A percentile compares a stretch with the other conserved stretches of the same genome.
Evolutionary conservation across 306 rosid genomes (phyloP).

Genomic region (Ziziphus jujuba): DNA sequence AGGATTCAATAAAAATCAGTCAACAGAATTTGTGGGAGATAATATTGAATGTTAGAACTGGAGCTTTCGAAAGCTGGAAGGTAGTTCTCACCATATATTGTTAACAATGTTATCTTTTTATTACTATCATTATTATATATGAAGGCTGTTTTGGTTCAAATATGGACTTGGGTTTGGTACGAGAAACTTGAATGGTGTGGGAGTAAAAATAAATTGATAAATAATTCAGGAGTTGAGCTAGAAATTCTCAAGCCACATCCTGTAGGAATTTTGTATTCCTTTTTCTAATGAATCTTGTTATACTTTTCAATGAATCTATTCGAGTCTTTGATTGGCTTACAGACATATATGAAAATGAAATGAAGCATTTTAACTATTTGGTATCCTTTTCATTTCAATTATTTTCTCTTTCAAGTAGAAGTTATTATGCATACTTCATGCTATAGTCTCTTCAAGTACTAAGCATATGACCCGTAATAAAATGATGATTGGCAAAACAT

Average conservation of each 20-base stretch:
- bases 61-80: constrained; percentile 87
- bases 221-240: background rate
- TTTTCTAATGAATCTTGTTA: too few relatives aligned
- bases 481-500: background rate
- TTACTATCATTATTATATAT: background rate
- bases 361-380: too few relatives aligned
- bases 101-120: background rate
- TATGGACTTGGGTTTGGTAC: background rate
- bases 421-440: too few relatives aligned
- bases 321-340: too few relatives aligned
- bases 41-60: constrained; percentile 57
- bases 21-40: constrained; percentile 72
- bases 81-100: constrained; percentile 34
- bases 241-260: background rate
- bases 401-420: too few relatives aligned
- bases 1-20: constrained; percentile 54
- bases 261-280: background rate
- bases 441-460: background rate
- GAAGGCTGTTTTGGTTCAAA: background rate
- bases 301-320: too few relatives aligned
- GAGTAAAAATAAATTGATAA: too few relatives aligned
- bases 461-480: background rate
- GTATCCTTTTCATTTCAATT: too few relatives aligned
- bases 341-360: too few relatives aligned
- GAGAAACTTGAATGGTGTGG: too few relatives aligned